Evolutionary conservation across 1,284 basidiomycete species (phyloP), one percentile per base, ranked within the genome.

Genomic region (Heterobasidion irregulare): DNA sequence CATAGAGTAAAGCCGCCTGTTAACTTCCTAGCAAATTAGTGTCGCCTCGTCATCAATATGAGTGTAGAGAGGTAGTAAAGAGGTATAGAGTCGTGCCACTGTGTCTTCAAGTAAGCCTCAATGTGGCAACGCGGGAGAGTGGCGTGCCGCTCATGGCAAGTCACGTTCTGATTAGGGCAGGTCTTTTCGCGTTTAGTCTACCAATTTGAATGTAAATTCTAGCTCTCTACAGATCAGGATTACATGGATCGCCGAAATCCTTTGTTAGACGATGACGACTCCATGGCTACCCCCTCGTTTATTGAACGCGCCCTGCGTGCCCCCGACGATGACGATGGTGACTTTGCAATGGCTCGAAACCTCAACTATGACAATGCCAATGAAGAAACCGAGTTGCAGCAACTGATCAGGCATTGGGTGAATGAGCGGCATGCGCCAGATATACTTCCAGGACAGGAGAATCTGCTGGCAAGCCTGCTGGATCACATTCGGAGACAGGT

Each of bases 401-500:
- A 80, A 61, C 77, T 96, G 50, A 84, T 83, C 52, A 76, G 86
- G 49, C 85, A 87, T 55, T 94, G 92, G 92, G 84, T 88, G 72
- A 88, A 90, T 69, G 93, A 96, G 65, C 73, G 93, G 53, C 85
- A 92, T 58, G 83, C 89, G 4, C 89, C 88, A 1, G 90, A 92
- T 61, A 77, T 96, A 38, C 74, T 94, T 48, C 78, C 80, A 2
- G 84, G 84, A 50, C 86, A 92, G 60, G 90, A 89, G 56, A 80
- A 82, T 50, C 70, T 95, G 16, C 74, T 96, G 46, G 79, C 83
- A 16, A 71, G 75, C 18, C 63, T 95, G 50, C 74, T 96, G 61
- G 89, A 94, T 67, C 89, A 91, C 64, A 79, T 96, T 53, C 78
- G 89, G 63, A 83, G 90, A 64, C 93, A 96, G 84, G 92, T 92